phyloP scores from a whole-genome alignment of 768 basidiomycete genomes.

The Suillus subaureus region DNA sequence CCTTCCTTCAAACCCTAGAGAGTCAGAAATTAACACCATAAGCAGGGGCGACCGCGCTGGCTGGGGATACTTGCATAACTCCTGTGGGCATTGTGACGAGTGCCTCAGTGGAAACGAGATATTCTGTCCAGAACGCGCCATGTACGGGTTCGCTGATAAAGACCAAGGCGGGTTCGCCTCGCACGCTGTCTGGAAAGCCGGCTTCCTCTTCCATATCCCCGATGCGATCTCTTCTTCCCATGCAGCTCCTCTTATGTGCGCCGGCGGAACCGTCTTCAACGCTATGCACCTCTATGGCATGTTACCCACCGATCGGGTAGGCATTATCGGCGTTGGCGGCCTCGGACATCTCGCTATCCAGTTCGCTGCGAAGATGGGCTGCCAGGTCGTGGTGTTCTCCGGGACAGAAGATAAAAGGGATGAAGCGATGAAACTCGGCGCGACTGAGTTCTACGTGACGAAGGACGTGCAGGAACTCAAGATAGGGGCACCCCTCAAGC shows the following conservation, averaged over 20 bases:
- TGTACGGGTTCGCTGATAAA: slow-evolving; percentile 26
- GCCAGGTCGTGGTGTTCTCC: slow-evolving; percentile 39
- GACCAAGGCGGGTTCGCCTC: slow-evolving; percentile 41
- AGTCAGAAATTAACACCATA: slow-evolving; percentile 4
- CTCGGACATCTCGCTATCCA: slow-evolving; percentile 42
- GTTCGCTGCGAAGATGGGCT: slow-evolving; percentile 42
- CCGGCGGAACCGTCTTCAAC: slow-evolving; percentile 36
- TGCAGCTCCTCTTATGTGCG: slow-evolving; percentile 41
- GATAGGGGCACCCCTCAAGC: slow-evolving; percentile 28
- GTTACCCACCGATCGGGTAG: slow-evolving; percentile 35
- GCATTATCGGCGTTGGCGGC: slow-evolving; percentile 38
- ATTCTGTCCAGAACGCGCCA: slow-evolving; percentile 24
- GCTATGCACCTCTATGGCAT: slow-evolving; percentile 28
- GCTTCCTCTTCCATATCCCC: slow-evolving; percentile 38
- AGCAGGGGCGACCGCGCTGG: slow-evolving; percentile 37
- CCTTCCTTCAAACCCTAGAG: slow-evolving; percentile 12
- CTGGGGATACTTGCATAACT: slow-evolving; percentile 37
- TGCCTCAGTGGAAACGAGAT: slow-evolving; percentile 37
- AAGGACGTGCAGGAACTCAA: slow-evolving; percentile 27
- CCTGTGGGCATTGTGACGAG: slow-evolving; percentile 35
- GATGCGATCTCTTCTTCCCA: slow-evolving; percentile 29
- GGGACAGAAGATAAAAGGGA: slow-evolving; percentile 33
- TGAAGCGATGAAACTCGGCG: slow-evolving; percentile 36
- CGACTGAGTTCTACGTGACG: slow-evolving; percentile 38
- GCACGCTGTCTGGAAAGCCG: slow-evolving; percentile 37